Conservation (phyloP, 2,329 filamentous ascomycete genomes). For the Coniochaeta ligniaria region DNA sequence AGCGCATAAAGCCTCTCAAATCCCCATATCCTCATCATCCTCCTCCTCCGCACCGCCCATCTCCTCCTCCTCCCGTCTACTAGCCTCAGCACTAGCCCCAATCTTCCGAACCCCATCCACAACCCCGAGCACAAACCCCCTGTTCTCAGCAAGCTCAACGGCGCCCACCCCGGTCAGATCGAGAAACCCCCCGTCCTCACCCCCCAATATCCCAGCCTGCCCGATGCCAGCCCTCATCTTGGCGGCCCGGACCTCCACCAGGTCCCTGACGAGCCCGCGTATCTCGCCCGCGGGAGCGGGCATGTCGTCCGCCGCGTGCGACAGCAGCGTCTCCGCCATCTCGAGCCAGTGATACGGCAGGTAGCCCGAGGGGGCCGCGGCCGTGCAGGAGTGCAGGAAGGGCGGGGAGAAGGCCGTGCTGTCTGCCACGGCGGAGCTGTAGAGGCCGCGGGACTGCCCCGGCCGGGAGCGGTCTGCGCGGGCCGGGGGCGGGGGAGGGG, state of each 20-base stretch:
- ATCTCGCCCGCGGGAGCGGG: slow-evolving; percentile 61
- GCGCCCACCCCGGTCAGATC: slow-evolving; percentile 70
- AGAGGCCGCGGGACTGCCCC: slow-evolving; percentile 31
- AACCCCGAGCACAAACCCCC: slow-evolving; percentile 76
- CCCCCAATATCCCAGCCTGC: slow-evolving; percentile 50
- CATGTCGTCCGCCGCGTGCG: slow-evolving; percentile 79
- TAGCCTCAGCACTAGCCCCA: slow-evolving; percentile 71
- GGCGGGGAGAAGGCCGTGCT: slow-evolving; percentile 52
- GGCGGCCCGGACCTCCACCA: slow-evolving; percentile 81
- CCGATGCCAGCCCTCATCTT: slow-evolving; percentile 76
- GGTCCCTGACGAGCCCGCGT: slow-evolving; percentile 66
- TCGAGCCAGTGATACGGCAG: slow-evolving; percentile 96
- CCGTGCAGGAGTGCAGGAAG: slow-evolving; percentile 70
- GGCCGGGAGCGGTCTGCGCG: slow-evolving; percentile 39
- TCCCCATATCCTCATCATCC: slow-evolving; percentile 46
- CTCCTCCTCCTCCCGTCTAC: slow-evolving; percentile 67
- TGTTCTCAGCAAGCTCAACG: slow-evolving; percentile 85
- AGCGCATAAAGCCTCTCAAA: slow-evolving; percentile 7
- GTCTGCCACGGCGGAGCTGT: slow-evolving; percentile 13
- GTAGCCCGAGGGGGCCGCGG: slow-evolving; percentile 57
- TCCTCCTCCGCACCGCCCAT: slow-evolving; percentile 55
- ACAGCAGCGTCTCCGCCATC: slow-evolving; percentile 77
- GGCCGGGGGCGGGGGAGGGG: slow-evolving; percentile 61
- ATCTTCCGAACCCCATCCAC: slow-evolving; percentile 84
- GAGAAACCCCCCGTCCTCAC: slow-evolving; percentile 64